Base-by-base conservation (phyloP, 2,329 filamentous ascomycete genomes). In the Stemphylium lycopersici region DNA sequence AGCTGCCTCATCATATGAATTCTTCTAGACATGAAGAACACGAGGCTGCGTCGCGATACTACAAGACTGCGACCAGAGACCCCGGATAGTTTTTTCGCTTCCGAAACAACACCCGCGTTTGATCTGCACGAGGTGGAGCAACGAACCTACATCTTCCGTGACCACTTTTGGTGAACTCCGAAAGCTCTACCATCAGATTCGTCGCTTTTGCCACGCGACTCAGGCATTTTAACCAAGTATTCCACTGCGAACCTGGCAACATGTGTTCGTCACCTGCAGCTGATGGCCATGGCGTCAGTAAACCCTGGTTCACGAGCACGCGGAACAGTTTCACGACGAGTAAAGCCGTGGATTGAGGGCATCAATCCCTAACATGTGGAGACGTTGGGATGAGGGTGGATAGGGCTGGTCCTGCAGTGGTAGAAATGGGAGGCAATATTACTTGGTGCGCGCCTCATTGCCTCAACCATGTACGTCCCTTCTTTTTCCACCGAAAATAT, bases 281-380 rank as follows among this genome's bases (percentile, higher is more conserved):
- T 63, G 62, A 60, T 62, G 58, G 55, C 45, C 16, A 47, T 32
- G 22, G 42, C 34, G 62, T 65, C 62, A 63, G 62, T 57, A 58
- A 58, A 65, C 61, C 48, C 43, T 16, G 43, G 12, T 32, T 24
- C 32, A 18, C 36, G 48, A 36, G 39, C 40, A 37, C 38, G 44
- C 43, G 13, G 52, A 34, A 38, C 48, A 20, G 63, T 66, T 63
- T 66, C 63, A 66, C 43, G 18, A 40, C 16, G 18, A 38, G 48
- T 56, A 59, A 18, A 29, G 31, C 40, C 45, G 40, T 38, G 40
- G 51, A 57, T 53, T 58, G 57, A 59, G 44, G 52, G 38, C 29
- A 39, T 18, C 36, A 16, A 42, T 38, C 15, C 15, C 20, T 44
- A 40, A 48, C 22, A 41, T 29, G 15, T 24, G 15, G 32, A 32